phyloP scores from a whole-genome alignment of 78 protist genomes.

The Protostelium mycophagum region DNA sequence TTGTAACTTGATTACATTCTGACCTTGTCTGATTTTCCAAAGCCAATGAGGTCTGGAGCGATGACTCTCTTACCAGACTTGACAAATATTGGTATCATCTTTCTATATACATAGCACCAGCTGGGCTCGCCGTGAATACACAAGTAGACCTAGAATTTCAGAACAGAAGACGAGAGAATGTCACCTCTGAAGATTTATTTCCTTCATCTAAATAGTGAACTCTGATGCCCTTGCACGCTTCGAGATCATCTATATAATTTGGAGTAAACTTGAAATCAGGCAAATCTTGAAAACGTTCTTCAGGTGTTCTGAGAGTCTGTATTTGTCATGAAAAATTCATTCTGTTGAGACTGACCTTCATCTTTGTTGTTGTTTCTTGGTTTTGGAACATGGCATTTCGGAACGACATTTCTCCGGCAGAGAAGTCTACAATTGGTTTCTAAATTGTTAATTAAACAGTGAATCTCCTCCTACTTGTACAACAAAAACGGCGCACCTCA shows the following conservation, averaged over 20 bases:
- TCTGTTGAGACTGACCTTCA: no score
- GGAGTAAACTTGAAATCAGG: background rate
- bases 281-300: background rate
- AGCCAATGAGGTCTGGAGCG: background rate
- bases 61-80: background rate
- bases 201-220: background rate
- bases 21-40: background rate
- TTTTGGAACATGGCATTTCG: no score
- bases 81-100: background rate
- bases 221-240: background rate
- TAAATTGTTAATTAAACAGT: no score
- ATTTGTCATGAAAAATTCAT: no score
- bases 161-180: background rate
- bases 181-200: background rate
- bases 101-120: background rate
- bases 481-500: no score
- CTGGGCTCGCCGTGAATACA: background rate
- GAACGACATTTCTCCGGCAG: no score
- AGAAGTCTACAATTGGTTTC: no score
- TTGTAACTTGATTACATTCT: background rate
- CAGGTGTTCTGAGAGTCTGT: background rate
- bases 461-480: no score
- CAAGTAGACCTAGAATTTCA: background rate
- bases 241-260: background rate
- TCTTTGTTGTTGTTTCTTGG: no score